These are phyloP conservation scores for Podospora bellae-mahoneyi DNA, from an alignment of 495 filamentous ascomycete genomes.

Conservation along the genomic window DNA sequence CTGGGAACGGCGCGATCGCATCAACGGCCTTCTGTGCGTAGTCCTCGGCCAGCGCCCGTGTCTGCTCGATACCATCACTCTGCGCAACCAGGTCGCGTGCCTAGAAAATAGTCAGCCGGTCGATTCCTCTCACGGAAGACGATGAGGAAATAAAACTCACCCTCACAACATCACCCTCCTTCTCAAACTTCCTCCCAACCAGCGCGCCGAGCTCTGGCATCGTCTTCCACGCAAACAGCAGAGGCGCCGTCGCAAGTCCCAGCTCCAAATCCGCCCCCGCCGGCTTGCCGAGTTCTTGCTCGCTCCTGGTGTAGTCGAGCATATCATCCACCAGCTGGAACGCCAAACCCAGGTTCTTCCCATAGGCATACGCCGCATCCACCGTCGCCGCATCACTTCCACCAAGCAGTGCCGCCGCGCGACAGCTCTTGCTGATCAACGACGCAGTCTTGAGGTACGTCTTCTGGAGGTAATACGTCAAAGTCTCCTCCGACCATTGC, in stretches of 20 bases:
- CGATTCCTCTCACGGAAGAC: slow-evolving; percentile 4
- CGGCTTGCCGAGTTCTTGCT: slow-evolving; percentile 84
- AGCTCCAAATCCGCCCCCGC: slow-evolving; percentile 92
- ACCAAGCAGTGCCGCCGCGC: slow-evolving; percentile 83
- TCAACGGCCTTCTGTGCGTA: slow-evolving; percentile 85
- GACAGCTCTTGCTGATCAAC: slow-evolving; percentile 91
- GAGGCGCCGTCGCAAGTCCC: slow-evolving; percentile 89
- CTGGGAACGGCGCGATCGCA: slow-evolving; percentile 77
- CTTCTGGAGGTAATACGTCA: slow-evolving; percentile 96
- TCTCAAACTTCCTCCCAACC: slow-evolving; percentile 84
- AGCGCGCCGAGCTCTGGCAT: slow-evolving; percentile 79
- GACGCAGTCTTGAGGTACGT: slow-evolving; percentile 96
- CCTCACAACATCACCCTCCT: slow-evolving; percentile 77
- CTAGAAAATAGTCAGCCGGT: slow-evolving; percentile 43
- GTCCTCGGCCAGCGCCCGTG: slow-evolving; percentile 79
- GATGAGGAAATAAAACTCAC: slow-evolving; percentile 46
- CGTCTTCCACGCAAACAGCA: slow-evolving; percentile 94
- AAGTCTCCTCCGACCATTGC: slow-evolving; percentile 76
- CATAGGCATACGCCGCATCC: slow-evolving; percentile 86
- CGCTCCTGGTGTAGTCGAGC: slow-evolving; percentile 90
- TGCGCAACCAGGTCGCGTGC: slow-evolving; percentile 77
- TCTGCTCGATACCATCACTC: slow-evolving; percentile 87
- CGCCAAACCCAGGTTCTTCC: slow-evolving; percentile 85
- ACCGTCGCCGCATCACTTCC: slow-evolving; percentile 72
- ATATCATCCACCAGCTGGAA: slow-evolving; percentile 99